Evolutionary conservation across 345 rosid species (phyloP).

Genomic region (Acer negundo): DNA sequence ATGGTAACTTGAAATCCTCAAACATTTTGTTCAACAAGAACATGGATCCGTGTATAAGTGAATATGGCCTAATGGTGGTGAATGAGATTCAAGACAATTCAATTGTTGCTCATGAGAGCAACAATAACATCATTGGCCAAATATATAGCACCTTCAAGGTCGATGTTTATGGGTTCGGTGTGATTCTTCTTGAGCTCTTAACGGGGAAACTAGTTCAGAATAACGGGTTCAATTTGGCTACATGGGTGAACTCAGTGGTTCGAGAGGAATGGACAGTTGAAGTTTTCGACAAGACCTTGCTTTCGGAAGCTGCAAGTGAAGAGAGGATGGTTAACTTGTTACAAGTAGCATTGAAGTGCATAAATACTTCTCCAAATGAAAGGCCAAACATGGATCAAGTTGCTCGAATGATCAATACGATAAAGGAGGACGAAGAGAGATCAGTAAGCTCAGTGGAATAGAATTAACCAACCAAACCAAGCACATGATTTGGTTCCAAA

Average conservation of each 20-base stretch:
- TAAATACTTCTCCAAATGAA: constrained; percentile 34
- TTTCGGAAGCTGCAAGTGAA: constrained; percentile 47
- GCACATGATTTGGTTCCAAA: constrained; percentile 3
- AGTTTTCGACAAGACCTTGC: constrained; percentile 51
- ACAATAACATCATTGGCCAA: not conserved
- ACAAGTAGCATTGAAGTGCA: constrained; percentile 55
- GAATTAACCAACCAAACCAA: not conserved
- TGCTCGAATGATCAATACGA: constrained; percentile 31
- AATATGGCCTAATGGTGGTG: constrained; percentile 52
- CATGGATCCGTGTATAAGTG: constrained; percentile 58
- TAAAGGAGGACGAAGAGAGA: constrained; percentile 54
- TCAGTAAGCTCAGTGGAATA: constrained; percentile 33
- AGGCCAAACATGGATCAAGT: constrained; percentile 49
- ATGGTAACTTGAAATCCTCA: constrained; percentile 66
- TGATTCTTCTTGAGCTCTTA: constrained; percentile 65
- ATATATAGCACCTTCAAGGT: constrained; percentile 28
- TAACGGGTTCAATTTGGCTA: constrained; percentile 46
- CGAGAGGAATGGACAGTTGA: constrained; percentile 69
- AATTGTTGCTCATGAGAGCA: constrained; percentile 2
- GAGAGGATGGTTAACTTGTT: constrained; percentile 58
- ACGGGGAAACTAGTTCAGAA: constrained; percentile 57
- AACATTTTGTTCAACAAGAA: constrained; percentile 50
- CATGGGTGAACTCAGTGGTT: constrained; percentile 57
- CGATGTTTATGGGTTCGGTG: constrained; percentile 48
- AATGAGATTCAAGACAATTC: constrained; percentile 32